phyloP scores from a whole-genome alignment of 2,329 filamentous ascomycete species.

The Plenodomus lindquistii region DNA sequence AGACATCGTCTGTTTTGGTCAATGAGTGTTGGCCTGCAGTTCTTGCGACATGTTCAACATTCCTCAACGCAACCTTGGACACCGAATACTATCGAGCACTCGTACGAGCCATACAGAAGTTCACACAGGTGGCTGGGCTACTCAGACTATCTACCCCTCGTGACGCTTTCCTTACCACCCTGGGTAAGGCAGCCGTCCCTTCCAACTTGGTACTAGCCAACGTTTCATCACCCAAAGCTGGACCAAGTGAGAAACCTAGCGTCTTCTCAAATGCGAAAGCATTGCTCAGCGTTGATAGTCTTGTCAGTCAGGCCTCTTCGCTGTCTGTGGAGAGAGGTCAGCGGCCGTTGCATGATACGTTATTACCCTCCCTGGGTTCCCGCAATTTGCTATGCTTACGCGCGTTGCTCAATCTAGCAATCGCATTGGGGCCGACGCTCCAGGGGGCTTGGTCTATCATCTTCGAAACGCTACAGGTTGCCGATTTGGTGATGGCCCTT shows the following conservation, averaged over 20 bases:
- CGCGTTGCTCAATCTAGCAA: slow-evolving; percentile 91
- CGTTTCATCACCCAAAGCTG: slow-evolving; percentile 39
- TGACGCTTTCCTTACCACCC: slow-evolving; percentile 91
- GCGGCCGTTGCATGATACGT: slow-evolving; percentile 59
- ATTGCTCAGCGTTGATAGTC: slow-evolving; percentile 72
- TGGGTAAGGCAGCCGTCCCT: slow-evolving; percentile 91
- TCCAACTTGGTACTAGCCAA: slow-evolving; percentile 63
- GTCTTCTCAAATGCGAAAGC: slow-evolving; percentile 73
- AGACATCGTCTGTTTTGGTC: slow-evolving; percentile 78
- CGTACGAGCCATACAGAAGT: slow-evolving; percentile 90
- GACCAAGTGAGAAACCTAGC: slow-evolving; percentile 57
- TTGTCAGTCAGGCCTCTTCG: slow-evolving; percentile 63
- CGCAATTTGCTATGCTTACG: slow-evolving; percentile 88
- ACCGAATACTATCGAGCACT: slow-evolving; percentile 91
- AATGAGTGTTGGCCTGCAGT: slow-evolving; percentile 95
- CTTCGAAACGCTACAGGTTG: slow-evolving; percentile 88
- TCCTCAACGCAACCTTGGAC: slow-evolving; percentile 88
- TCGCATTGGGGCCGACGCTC: slow-evolving; percentile 87
- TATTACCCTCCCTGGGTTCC: slow-evolving; percentile 67
- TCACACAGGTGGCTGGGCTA: slow-evolving; percentile 91
- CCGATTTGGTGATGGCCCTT: slow-evolving; percentile 76
- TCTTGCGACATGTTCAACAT: slow-evolving; percentile 92
- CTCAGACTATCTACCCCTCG: slow-evolving; percentile 81
- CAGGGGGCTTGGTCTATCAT: slow-evolving; percentile 87
- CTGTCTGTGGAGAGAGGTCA: slow-evolving; percentile 60